Evolutionary conservation across 805 yeast genomes (phyloP).

Genomic region (Candida xiaguanensis): DNA sequence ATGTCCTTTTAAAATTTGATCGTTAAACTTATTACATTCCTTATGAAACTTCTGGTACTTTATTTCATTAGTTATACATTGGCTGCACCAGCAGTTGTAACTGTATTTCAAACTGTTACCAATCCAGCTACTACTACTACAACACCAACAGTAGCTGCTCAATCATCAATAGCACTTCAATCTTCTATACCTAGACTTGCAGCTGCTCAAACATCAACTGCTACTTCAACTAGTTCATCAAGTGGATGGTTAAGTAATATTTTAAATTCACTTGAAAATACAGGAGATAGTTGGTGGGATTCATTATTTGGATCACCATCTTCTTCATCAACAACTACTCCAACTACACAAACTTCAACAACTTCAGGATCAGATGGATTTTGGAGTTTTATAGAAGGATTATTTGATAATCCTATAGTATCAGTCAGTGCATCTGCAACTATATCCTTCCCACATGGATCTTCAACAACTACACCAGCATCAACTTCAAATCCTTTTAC

Average conservation of each 20-base stretch:
- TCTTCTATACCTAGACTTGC: constrained; percentile 8
- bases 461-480: constrained; percentile 6
- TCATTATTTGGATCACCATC: constrained; percentile 1
- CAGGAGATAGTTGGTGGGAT: constrained; percentile 1
- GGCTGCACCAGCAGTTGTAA: constrained; percentile 24
- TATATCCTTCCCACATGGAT: constrained; percentile 4
- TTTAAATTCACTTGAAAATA: neutral
- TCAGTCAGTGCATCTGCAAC: constrained; percentile 3
- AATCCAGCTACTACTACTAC: constrained; percentile 11
- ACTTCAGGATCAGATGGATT: constrained; percentile 1
- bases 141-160: constrained; percentile 10
- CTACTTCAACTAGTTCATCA: neutral
- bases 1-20: too few relatives aligned
- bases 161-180: constrained; percentile 1
- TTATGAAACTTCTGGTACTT: constrained; percentile 1
- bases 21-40: too few relatives aligned
- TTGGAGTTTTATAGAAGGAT: neutral
- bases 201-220: constrained; percentile 4
- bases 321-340: constrained; percentile 3
- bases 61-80: constrained; percentile 8
- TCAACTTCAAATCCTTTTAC: constrained; percentile 8
- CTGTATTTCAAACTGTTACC: constrained; percentile 17
- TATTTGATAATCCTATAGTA: constrained; percentile 4
- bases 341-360: constrained; percentile 11
- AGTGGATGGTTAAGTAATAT: constrained; percentile 2